These are phyloP conservation scores for Coelastrella sp. DNA, from an alignment of 139 green algal species.

Conservation along the genomic window DNA sequence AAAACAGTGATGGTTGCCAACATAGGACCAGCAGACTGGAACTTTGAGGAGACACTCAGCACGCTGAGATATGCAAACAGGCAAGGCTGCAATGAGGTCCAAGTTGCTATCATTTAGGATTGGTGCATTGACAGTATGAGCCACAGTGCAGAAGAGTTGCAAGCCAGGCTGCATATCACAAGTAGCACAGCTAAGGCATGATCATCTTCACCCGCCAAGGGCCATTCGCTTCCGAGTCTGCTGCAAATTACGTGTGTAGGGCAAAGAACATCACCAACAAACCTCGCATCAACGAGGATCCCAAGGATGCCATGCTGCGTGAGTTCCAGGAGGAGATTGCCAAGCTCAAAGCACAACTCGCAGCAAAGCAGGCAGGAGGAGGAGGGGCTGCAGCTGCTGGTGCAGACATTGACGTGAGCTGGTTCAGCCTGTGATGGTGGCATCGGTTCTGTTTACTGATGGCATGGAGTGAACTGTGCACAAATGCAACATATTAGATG, in stretches of 20 bases:
- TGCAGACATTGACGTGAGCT: not conserved
- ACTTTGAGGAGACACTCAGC: slow-evolving; percentile 87
- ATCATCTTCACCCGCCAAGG: too few species aligned
- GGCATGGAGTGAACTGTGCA: too few species aligned
- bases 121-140: too few species aligned
- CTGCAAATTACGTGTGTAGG: slow-evolving; percentile 42
- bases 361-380: slow-evolving; percentile 37
- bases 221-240: not conserved
- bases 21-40: slow-evolving; percentile 84
- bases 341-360: slow-evolving; percentile 79
- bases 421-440: not conserved
- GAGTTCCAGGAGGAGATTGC: slow-evolving; percentile 91
- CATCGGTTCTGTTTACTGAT: too few species aligned
- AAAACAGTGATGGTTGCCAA: slow-evolving; percentile 91
- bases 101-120: too few species aligned
- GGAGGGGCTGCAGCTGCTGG: not conserved
- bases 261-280: slow-evolving; percentile 94
- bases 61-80: slow-evolving; percentile 73
- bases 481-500: too few species aligned
- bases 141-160: too few species aligned
- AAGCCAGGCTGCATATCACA: not conserved
- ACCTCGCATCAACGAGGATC: slow-evolving; percentile 88
- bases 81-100: not conserved
- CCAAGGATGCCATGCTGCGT: slow-evolving; percentile 88
- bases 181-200: not conserved